phyloP scores from a whole-genome alignment of 164 flowering plant genomes.

The Kalanchoe fedtschenkoi region DNA sequence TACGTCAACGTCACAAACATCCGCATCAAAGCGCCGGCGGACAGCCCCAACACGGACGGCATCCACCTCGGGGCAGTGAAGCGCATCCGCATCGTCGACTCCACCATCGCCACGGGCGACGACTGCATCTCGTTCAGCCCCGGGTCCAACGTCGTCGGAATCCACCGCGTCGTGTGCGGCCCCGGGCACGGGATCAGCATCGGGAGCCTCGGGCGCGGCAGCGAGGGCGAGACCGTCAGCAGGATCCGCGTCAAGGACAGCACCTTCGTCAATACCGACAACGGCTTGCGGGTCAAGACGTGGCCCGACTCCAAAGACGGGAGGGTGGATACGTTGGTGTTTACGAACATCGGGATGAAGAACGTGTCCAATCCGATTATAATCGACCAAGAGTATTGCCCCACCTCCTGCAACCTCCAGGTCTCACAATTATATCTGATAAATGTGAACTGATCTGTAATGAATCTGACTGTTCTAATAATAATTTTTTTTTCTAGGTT shows the following conservation, averaged over 20 bases:
- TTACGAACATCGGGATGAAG: conserved; percentile 15
- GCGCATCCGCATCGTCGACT: conserved; percentile 11
- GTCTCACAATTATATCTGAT: neutral
- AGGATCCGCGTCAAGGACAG: conserved; percentile 14
- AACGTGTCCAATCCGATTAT: conserved; percentile 27
- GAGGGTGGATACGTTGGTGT: conserved; percentile 8
- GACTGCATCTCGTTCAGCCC: conserved; percentile 35
- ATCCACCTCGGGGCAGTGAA: conserved; percentile 25
- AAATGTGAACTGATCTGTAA: neutral
- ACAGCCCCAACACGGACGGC: conserved; percentile 46
- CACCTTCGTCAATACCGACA: conserved; percentile 14
- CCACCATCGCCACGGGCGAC: conserved; percentile 31
- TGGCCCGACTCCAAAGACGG: conserved; percentile 11
- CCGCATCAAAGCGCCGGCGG: conserved; percentile 20
- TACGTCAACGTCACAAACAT: conserved; percentile 15
- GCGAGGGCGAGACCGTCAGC: conserved; percentile 8
- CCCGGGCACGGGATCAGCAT: conserved; percentile 47
- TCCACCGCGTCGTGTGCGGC: conserved; percentile 26
- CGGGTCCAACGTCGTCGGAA: conserved; percentile 17
- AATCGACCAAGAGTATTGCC: conserved; percentile 32
- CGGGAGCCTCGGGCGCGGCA: conserved; percentile 23
- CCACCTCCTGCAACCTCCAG: conserved; percentile 8
- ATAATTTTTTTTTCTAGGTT: conserved; percentile 5
- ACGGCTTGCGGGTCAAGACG: conserved; percentile 30
- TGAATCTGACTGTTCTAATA: neutral